Evolutionary conservation across 768 basidiomycete genomes (phyloP), one percentile per base, ranked within the genome.

Genomic region (Boletus tylopilopsis): DNA sequence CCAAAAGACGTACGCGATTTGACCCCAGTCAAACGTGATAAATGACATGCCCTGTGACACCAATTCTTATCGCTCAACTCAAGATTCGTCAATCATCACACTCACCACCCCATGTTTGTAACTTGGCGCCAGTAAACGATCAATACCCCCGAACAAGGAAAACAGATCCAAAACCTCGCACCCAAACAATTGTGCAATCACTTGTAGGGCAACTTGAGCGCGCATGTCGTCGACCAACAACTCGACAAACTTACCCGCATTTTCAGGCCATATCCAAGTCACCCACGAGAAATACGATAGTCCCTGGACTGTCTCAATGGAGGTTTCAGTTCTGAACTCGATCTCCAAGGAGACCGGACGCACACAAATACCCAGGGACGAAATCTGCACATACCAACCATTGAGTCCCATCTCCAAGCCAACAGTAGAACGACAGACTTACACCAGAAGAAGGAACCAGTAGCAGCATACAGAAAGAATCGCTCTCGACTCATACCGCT

Each of bases 1-100:
- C 33, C 2, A 13, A 18, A 16, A 34, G 15, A 64, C 66, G 41
- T 30, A 69, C 61, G 68, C 66, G 49, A 85, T 81, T 66, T 87
- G 84, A 16, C 80, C 74, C 89, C 89, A 92, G 60, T 91, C 89
- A 62, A 92, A 88, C 36, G 87, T 87, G 52, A 90, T 60, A 42
- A 88, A 59, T 44, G 82, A 82, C 84, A 89, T 87, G 24, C 82
- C 82, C 68, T 67, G 19, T 25, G 6, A 2, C 24, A 30, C 7
- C 12, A 19, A 21, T 19, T 18, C 16, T 48, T 53, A 7, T 10
- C 5, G 21, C 21, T 38, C 22, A 30, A 1, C 25, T 13, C 7
- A 12, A 11, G 2, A 2, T 4, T 16, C 32, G 7, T 34, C 23
- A 11, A 6, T 15, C 16, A 46, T 27, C 29, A 29, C 29, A 54